A percentile compares a stretch with the other conserved stretches of the same genome.
Conservation (phyloP, 768 basidiomycete species). For the Suillus occidentalis region DNA sequence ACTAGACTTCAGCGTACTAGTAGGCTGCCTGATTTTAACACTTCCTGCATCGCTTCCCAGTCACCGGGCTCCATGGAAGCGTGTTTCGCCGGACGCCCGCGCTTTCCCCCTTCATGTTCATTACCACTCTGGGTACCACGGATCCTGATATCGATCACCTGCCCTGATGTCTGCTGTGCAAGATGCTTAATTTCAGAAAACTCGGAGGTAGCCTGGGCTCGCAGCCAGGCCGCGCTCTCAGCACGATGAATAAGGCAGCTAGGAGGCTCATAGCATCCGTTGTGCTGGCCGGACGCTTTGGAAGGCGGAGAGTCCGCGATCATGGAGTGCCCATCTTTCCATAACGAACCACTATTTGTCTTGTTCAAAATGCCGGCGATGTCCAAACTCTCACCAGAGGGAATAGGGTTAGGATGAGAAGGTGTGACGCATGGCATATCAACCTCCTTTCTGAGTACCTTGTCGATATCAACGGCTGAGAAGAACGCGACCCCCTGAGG, state of each 20-base stretch:
- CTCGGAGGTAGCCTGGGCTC: conserved; percentile 75
- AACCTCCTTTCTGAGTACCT: conserved; percentile 90
- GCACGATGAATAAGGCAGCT: conserved; percentile 70
- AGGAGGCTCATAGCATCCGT: conserved; percentile 48
- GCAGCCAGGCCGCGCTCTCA: conserved; percentile 60
- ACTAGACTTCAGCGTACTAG: background rate
- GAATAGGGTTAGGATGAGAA: conserved; percentile 79
- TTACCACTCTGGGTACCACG: conserved; percentile 31
- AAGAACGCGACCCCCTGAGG: conserved; percentile 97
- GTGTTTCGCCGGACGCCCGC: background rate
- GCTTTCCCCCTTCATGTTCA: conserved; percentile 11
- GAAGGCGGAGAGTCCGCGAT: conserved; percentile 13
- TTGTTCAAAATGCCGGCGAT: conserved; percentile 63
- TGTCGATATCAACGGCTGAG: conserved; percentile 92
- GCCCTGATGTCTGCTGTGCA: conserved; percentile 52
- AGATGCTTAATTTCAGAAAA: conserved; percentile 71
- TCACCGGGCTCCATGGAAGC: conserved; percentile 15
- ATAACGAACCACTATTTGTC: conserved; percentile 70
- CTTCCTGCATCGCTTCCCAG: conserved; percentile 28
- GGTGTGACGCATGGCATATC: conserved; percentile 96
- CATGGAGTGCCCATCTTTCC: conserved; percentile 62
- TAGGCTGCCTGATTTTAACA: conserved; percentile 11
- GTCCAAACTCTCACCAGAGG: conserved; percentile 84
- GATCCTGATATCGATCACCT: conserved; percentile 32
- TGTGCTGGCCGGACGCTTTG: conserved; percentile 1